Percentiles rank a stretch among this genome's conserved stretches.
Conservation (phyloP, 2,329 filamentous ascomycete species). For the Claviceps fusiformis region DNA sequence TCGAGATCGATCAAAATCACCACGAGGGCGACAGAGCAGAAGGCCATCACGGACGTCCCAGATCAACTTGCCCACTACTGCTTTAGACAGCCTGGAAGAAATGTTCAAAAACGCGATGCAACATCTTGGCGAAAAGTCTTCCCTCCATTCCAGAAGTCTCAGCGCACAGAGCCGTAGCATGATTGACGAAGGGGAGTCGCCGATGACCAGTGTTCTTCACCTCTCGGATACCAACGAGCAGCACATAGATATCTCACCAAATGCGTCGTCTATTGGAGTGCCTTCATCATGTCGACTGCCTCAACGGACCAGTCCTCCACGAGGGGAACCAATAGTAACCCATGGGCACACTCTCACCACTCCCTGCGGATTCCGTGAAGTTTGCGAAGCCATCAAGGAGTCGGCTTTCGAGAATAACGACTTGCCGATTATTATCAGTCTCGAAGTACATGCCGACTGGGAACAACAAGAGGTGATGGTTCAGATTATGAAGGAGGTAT, state of each 20-base stretch:
- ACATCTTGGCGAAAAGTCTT: conserved; percentile 17
- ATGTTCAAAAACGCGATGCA: conserved; percentile 13
- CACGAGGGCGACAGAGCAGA: conserved; percentile 30
- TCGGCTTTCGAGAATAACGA: conserved; percentile 64
- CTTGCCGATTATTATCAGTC: conserved; percentile 76
- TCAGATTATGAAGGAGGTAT: conserved; percentile 81
- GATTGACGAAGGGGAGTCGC: conserved; percentile 16
- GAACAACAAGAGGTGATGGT: conserved; percentile 89
- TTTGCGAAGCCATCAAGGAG: conserved; percentile 67
- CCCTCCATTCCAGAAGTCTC: conserved; percentile 24
- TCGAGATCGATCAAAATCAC: conserved; percentile 22
- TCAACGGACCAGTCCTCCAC: conserved; percentile 17
- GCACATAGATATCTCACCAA: conserved; percentile 21
- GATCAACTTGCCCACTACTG: conserved; percentile 29
- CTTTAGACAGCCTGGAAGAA: conserved; percentile 23
- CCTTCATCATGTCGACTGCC: not conserved
- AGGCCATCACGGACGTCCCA: conserved; percentile 33
- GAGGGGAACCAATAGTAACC: conserved; percentile 62
- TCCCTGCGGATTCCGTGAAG: conserved; percentile 74
- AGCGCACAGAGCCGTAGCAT: conserved; percentile 23
- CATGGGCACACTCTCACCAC: conserved; percentile 76
- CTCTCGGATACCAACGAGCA: conserved; percentile 19
- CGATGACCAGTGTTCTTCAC: conserved; percentile 17
- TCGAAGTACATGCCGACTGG: conserved; percentile 75
- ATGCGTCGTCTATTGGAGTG: conserved; percentile 7